Base-by-base conservation (phyloP, 345 rosid species). In the Eucalyptus erythrocorys region DNA sequence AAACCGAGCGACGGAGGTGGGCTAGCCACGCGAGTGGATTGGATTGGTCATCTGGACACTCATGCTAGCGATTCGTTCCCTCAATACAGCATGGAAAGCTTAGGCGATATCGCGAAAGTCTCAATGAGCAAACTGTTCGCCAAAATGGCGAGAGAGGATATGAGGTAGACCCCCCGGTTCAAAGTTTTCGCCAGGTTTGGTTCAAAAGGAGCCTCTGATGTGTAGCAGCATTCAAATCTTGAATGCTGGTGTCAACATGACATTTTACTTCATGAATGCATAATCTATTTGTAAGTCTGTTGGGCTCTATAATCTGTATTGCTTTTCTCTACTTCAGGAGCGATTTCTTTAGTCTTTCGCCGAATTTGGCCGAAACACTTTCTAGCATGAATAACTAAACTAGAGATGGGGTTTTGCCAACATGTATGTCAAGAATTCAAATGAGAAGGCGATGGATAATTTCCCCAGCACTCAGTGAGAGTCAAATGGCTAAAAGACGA, bases 121-220 rank as follows among this genome's bases (percentile, higher is more conserved):
- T 89, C 90, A 6, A 81, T 89, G 88, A 89, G 90, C 80, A 57
- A 87, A 82, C 85, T 89, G 30, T 89, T 89, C 15, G 87, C 90
- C 82, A 87, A 87, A 37, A 89, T 89, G 90, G 88, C 81, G 13
- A 80, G 48, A 50, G 87, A 85, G 71, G 89, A 89, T 32, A 32
- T 49, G 43, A 53, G 87, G 66, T 42, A 86, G 48, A 53, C 16
- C 82, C 59, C 81, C 30, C 4, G 22, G 84, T 21, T 21, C 82
- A 3, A 37, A 40, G 27, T 76, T 76, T 13, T 21, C 14, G 24
- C 30, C 47, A 21, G 81, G 8, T 40, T 42, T 40, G 84, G 30
- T 76, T 40, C 84, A 37, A 40, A 76, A 21, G 84, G 47, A 22
- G 84, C 47, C 15, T 21, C 84, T 76, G 47, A 21, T 76, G 84